Conservation (phyloP, 495 filamentous ascomycete genomes). For the Aspergillus kassunensis region DNA sequence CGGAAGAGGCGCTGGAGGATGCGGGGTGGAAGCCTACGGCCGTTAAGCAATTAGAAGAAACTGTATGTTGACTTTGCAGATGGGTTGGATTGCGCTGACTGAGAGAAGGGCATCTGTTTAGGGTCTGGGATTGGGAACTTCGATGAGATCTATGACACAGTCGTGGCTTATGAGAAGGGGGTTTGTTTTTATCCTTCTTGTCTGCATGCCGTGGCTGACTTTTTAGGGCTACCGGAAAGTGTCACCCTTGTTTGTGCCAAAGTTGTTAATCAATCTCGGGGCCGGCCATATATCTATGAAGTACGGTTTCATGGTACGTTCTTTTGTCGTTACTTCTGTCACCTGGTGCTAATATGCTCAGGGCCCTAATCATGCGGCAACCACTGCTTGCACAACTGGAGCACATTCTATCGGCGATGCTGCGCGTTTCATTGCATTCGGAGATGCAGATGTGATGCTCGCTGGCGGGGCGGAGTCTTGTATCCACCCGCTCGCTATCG, state of each 20-base stretch:
- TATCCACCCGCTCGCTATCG: slow-evolving; percentile 89
- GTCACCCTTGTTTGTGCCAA: slow-evolving; percentile 86
- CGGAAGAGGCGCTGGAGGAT: slow-evolving; percentile 82
- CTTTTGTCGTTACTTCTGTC: neutral
- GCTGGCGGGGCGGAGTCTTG: slow-evolving; percentile 93
- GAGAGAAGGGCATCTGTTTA: slow-evolving; percentile 71
- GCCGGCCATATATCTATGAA: slow-evolving; percentile 94
- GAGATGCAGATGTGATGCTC: slow-evolving; percentile 91
- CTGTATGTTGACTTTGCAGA: slow-evolving; percentile 40
- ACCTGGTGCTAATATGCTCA: slow-evolving; percentile 24
- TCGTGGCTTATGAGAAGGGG: slow-evolving; percentile 67
- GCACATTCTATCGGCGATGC: slow-evolving; percentile 94
- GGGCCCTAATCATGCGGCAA: slow-evolving; percentile 87
- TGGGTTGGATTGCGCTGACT: neutral
- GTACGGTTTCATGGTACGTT: slow-evolving; percentile 68
- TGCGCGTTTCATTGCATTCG: slow-evolving; percentile 80
- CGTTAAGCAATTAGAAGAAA: slow-evolving; percentile 60
- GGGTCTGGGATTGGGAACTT: slow-evolving; percentile 97
- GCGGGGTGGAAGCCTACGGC: slow-evolving; percentile 69
- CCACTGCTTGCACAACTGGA: slow-evolving; percentile 93
- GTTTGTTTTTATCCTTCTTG: slow-evolving; percentile 41
- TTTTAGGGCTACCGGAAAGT: slow-evolving; percentile 83
- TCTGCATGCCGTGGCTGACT: neutral
- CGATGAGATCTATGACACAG: slow-evolving; percentile 81
- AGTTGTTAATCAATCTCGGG: slow-evolving; percentile 87